Evolutionary conservation across 2,329 filamentous ascomycete genomes (phyloP).

Genomic region (Helotiales sp.): DNA sequence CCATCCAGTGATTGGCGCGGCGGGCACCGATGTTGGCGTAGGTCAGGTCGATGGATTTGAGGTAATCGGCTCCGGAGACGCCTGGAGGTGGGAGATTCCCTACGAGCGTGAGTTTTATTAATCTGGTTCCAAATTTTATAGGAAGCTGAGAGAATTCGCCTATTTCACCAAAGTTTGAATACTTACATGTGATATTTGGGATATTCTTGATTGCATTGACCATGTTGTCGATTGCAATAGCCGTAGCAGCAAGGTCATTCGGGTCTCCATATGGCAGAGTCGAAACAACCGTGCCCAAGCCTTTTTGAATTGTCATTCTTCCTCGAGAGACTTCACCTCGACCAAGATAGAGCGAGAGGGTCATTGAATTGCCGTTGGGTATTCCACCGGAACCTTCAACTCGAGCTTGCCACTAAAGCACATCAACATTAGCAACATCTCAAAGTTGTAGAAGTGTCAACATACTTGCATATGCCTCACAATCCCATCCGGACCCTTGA

Average conservation of each 20-base stretch:
- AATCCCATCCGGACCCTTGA: conserved; percentile 57
- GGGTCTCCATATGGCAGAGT: conserved; percentile 51
- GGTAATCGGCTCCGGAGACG: conserved; percentile 55
- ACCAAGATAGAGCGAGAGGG: conserved; percentile 61
- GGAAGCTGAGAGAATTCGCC: too few species aligned
- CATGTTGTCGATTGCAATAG: conserved; percentile 62
- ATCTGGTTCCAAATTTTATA: too few species aligned
- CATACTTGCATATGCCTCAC: conserved; percentile 63
- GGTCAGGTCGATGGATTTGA: conserved; percentile 43
- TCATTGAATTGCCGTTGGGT: conserved; percentile 30
- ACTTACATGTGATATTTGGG: conserved; percentile 46
- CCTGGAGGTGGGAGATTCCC: conserved; percentile 54
- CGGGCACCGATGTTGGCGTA: conserved; percentile 30
- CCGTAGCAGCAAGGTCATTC: conserved; percentile 63
- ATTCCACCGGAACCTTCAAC: conserved; percentile 48
- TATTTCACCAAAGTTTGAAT: too few species aligned
- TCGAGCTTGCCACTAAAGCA: conserved; percentile 66
- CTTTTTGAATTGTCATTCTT: conserved; percentile 57
- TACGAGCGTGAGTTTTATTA: too few species aligned
- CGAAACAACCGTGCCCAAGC: conserved; percentile 59
- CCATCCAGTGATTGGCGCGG: conserved; percentile 39
- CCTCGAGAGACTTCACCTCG: conserved; percentile 62
- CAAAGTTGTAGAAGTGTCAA: too few species aligned
- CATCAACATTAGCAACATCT: too few species aligned
- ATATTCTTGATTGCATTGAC: conserved; percentile 53